Percentiles rank a stretch among this genome's conserved stretches.
Conservation (phyloP, 805 yeast species). For the Ogataea angusta region DNA sequence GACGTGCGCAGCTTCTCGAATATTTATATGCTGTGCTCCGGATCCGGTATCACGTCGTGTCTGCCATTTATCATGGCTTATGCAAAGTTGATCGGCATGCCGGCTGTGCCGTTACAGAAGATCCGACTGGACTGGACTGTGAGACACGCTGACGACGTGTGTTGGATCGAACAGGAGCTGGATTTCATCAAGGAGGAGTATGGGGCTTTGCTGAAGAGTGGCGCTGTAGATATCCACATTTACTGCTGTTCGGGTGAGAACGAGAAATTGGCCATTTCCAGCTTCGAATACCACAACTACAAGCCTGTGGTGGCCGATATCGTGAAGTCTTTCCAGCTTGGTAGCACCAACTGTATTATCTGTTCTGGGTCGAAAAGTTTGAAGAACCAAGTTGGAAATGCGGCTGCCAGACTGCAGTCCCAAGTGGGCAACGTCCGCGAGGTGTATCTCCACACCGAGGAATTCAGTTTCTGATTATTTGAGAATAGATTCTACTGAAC, state of each 20-base stretch:
- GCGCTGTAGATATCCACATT: slow-evolving; percentile 16
- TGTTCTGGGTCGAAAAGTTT: slow-evolving; percentile 45
- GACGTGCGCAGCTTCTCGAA: slow-evolving; percentile 44
- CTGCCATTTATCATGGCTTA: slow-evolving; percentile 38
- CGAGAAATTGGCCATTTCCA: not conserved
- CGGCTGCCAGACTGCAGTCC: slow-evolving; percentile 41
- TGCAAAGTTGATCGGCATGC: slow-evolving; percentile 24
- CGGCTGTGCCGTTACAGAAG: slow-evolving; percentile 21
- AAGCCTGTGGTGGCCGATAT: slow-evolving; percentile 17
- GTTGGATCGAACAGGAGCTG: slow-evolving; percentile 41
- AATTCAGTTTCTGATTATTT: slow-evolving; percentile 40
- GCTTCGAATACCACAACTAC: slow-evolving; percentile 2
- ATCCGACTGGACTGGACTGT: slow-evolving; percentile 47
- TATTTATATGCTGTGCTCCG: slow-evolving; percentile 41
- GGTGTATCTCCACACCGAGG: slow-evolving; percentile 49
- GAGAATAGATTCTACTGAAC: too few species aligned
- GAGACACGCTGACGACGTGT: slow-evolving; percentile 31
- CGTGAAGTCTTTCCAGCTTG: slow-evolving; percentile 27
- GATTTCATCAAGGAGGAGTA: slow-evolving; percentile 32
- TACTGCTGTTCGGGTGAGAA: slow-evolving; percentile 8
- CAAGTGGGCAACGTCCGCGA: slow-evolving; percentile 38
- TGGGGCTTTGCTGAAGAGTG: slow-evolving; percentile 20
- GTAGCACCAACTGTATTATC: slow-evolving; percentile 38
- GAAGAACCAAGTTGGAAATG: slow-evolving; percentile 38
- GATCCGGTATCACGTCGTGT: slow-evolving; percentile 52